Base-by-base conservation (phyloP, 306 rosid species). In the Vigna radiata region DNA sequence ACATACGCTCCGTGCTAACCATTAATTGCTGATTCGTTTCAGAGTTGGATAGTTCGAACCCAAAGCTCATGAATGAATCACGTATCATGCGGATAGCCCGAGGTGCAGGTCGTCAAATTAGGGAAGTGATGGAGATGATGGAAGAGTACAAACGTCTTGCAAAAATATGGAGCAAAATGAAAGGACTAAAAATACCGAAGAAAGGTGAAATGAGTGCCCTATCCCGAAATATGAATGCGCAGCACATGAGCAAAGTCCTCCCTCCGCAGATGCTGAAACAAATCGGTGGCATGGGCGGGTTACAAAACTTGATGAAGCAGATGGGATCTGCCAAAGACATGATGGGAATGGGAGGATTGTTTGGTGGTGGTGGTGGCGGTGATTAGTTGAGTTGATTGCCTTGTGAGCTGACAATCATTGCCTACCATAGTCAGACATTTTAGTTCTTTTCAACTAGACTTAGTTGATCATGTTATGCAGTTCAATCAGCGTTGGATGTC, bases 301-400 rank as follows among this genome's bases (percentile, higher is more conserved):
- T 94, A 70, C 93, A 94, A 81, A 91, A 53, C 90, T 84, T 94
- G 88, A 90, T 94, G 96, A 91, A 90, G 88, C 94, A 91, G 73
- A 90, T 90, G 89, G 94, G 98, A 75, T 82, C 90, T 27, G 47
- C 83, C 16, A 91, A 91, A 66, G 98, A 93, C 67, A 91, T 91
- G 97, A 88, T 91, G 97, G 88, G 97, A 14, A 29, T 59, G 41
- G 67, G 67, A 61, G 44, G 68, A 46, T 88, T 91, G 96, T 84
- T 94, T 18, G 96, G 97, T 60, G 97, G 89, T 18, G 96, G 97
- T 60, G 97, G 89, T 19, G 91, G 88, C 41, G 72, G 88, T 50
- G 72, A 44, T 43, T 65, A 65, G 53, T 41, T 63, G 8, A 65
- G 53, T 41, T 37, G 16, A 36, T 33, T 62, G n/a, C 8, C 68